Evolutionary conservation across 805 yeast genomes (phyloP), one percentile per base, ranked within the genome.

Genomic region (Blastobotrys chiropterorum): DNA sequence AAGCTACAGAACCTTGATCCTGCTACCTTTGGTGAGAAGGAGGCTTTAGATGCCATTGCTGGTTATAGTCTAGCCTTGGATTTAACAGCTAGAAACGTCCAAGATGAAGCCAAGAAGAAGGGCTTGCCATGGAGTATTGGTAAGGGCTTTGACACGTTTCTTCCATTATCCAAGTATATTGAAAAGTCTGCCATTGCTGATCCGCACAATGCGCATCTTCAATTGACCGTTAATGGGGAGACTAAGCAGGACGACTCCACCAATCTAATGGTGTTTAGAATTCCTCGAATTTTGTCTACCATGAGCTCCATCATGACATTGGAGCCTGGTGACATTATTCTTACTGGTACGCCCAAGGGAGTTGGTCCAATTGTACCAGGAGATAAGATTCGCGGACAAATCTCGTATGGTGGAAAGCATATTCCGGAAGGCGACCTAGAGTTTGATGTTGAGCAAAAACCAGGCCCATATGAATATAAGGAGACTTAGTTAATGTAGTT

Each of bases 261-360:
- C 3, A 72, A 77, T 56, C 73, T 90, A 65, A 94, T 94, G 99
- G 72, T 92, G 53, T 90, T 87, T 77, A 85, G 90, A 46, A 82
- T 94, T 63, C 90, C 90, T 62, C 78, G 81, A 60, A 83, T 94
- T 55, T 73, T 94, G 55, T 77, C 86, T 51, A 80, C 85, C 48
- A 85, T 90, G 81, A 85, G 96, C 3, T 70, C 82, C n/a, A 82
- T 88, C 61, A 92, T 92, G 92, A 88, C 97, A 2, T 73, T 94
- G 52, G 82, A 90, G 61, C 83, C 87, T 50, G 97, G 97, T 30
- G 99, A 94, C 64, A 76, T 94, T 56, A 82, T 94, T 53, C 74
- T 94, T 48, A 94, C 99, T 0, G 99, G 99, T 15, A 94, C 99
- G 1, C 99, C 99, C 45, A 88, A 90, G 67, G 99, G 99, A 15